These are phyloP conservation scores for Rehmannia glutinosa DNA, from an alignment of 257 asterid species.

Conservation along the genomic window DNA sequence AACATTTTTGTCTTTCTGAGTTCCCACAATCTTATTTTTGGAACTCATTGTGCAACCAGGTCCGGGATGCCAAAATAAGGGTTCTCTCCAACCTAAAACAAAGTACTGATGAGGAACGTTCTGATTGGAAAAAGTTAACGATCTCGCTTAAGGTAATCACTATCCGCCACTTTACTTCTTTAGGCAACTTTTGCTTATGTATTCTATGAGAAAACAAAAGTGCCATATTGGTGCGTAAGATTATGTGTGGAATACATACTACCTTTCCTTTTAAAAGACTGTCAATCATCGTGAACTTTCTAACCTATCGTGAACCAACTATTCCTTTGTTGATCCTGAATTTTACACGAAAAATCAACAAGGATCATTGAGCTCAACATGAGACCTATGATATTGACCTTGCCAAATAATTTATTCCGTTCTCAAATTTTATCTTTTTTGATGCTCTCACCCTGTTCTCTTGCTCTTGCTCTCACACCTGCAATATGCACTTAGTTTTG, in stretches of 20 bases:
- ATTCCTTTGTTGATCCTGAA: neutral
- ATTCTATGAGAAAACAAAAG: constrained; percentile 7
- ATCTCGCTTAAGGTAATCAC: constrained; percentile 62
- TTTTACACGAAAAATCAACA: neutral
- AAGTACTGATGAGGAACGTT: constrained; percentile 64
- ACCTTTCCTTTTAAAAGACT: neutral
- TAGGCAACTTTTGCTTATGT: neutral
- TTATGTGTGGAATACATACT: neutral
- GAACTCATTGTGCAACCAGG: constrained; percentile 50
- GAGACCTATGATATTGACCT: neutral
- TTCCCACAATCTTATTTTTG: constrained; percentile 3
- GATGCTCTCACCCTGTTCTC: neutral
- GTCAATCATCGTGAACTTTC: too few relatives aligned
- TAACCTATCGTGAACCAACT: too few relatives aligned
- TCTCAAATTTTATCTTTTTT: neutral
- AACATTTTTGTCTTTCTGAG: constrained; percentile 7
- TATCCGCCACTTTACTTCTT: constrained; percentile 7
- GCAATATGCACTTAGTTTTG: neutral
- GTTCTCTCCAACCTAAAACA: constrained; percentile 72
- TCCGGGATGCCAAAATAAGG: constrained; percentile 83
- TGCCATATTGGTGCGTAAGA: neutral
- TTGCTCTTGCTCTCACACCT: neutral
- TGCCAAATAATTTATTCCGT: neutral
- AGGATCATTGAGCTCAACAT: neutral
- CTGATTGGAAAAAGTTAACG: constrained; percentile 80